Conservation (phyloP, 2,329 filamentous ascomycete species). For the Periconia macrospinosa region DNA sequence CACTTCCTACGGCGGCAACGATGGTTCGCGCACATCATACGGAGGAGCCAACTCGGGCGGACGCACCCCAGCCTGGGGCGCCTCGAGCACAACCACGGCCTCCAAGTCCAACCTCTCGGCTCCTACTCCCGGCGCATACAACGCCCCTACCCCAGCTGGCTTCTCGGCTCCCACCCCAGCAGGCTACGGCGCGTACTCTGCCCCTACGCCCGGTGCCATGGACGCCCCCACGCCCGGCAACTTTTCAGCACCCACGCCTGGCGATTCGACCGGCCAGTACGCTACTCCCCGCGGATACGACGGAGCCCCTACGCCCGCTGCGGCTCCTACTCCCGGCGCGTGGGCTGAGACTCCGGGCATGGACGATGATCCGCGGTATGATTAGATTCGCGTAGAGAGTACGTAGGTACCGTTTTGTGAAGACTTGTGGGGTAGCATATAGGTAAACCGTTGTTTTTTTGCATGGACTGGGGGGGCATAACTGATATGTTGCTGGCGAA, state of each 20-base stretch:
- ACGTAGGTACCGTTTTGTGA: not conserved
- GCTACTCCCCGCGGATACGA: conserved; percentile 28
- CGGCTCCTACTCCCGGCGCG: conserved; percentile 63
- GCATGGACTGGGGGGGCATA: no score
- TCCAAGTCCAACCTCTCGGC: conserved; percentile 35
- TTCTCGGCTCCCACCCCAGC: conserved; percentile 41
- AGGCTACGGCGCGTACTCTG: conserved; percentile 38
- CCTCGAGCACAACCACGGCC: conserved; percentile 46
- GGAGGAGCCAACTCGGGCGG: conserved; percentile 58
- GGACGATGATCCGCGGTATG: conserved; percentile 24
- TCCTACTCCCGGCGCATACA: conserved; percentile 37
- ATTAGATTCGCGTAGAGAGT: conserved; percentile 5
- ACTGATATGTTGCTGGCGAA: no score
- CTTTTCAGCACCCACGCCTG: conserved; percentile 44
- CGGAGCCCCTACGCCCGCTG: conserved; percentile 40
- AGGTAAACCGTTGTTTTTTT: no score
- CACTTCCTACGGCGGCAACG: conserved; percentile 52
- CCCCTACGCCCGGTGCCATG: conserved; percentile 42
- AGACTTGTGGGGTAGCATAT: no score
- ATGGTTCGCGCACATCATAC: conserved; percentile 46
- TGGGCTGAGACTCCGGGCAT: conserved; percentile 55
- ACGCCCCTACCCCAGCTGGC: conserved; percentile 39
- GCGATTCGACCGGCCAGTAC: conserved; percentile 25
- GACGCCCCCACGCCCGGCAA: conserved; percentile 44
- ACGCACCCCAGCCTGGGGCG: conserved; percentile 57